Evolutionary conservation across 1,139 yeast genomes (phyloP).

Genomic region (Groenewaldozyma sp.): DNA sequence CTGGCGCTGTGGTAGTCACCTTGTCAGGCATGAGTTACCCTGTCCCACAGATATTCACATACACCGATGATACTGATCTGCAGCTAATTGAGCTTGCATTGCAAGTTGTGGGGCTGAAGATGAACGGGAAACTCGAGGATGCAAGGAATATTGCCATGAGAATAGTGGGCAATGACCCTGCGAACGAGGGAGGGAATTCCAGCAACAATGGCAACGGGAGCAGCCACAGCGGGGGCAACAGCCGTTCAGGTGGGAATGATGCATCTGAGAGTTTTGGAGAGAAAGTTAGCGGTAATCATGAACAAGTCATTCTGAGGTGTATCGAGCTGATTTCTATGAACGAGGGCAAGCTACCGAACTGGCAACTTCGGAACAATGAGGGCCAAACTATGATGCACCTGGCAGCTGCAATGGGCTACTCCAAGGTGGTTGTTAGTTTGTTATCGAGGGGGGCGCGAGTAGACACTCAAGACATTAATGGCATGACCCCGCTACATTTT

Average conservation of each 20-base stretch:
- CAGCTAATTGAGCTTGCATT: constrained; percentile 86
- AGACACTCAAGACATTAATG: constrained; percentile 68
- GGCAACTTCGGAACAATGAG: constrained; percentile 70
- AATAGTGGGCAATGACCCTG: constrained; percentile 40
- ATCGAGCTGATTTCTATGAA: constrained; percentile 20
- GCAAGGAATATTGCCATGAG: constrained; percentile 84
- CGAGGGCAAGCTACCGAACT: constrained; percentile 39
- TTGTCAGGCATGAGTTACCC: constrained; percentile 37
- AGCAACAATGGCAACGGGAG: constrained; percentile 8
- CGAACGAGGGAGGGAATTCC: constrained; percentile 2
- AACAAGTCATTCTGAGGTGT: constrained; percentile 21
- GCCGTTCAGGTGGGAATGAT: no score
- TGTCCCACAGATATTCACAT: constrained; percentile 63
- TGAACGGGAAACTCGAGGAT: constrained; percentile 90
- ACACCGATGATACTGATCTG: constrained; percentile 85
- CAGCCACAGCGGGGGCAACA: constrained; percentile 1
- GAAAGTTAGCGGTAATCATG: constrained; percentile 14
- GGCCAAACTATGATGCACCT: constrained; percentile 86
- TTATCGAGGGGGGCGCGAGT: constrained; percentile 73
- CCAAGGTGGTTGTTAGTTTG: constrained; percentile 50
- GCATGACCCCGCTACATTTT: constrained; percentile 78
- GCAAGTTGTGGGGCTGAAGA: constrained; percentile 88
- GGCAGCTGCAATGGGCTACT: constrained; percentile 67
- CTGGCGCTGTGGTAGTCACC: constrained; percentile 88
- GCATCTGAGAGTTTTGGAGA: constrained; percentile 6